Conservation (phyloP, 495 filamentous ascomycete genomes). For the Aspergillus kassunensis region DNA sequence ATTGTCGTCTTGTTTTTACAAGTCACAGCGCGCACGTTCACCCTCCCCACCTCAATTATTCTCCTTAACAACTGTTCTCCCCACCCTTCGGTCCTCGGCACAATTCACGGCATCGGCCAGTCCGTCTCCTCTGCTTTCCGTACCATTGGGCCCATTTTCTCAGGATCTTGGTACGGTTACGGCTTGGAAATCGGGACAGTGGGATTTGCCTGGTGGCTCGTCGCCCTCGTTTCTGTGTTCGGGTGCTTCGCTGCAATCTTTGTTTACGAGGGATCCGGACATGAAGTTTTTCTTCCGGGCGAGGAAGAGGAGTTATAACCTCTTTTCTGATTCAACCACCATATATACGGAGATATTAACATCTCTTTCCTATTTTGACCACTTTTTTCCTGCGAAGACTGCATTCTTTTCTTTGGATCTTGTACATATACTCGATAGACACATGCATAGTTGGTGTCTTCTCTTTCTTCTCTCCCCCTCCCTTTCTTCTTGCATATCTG, state of each 20-base stretch:
- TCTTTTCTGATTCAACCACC: too few relatives aligned
- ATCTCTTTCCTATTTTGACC: neutral
- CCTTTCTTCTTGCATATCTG: too few relatives aligned
- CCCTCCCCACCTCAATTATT: constrained; percentile 71
- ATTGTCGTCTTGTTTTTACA: constrained; percentile 65
- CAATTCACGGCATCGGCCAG: constrained; percentile 78
- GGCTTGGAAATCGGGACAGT: constrained; percentile 67
- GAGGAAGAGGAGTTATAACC: constrained; percentile 50
- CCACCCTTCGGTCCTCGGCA: constrained; percentile 74
- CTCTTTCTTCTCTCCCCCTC: neutral
- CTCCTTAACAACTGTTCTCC: constrained; percentile 81
- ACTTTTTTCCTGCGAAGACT: neutral
- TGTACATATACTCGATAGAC: constrained; percentile 18
- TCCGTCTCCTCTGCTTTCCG: constrained; percentile 66
- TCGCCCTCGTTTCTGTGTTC: constrained; percentile 59
- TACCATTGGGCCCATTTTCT: constrained; percentile 70
- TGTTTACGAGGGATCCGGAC: constrained; percentile 70
- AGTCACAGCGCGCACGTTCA: constrained; percentile 77
- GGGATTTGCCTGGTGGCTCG: constrained; percentile 73
- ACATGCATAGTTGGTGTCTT: constrained; percentile 19
- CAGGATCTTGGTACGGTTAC: constrained; percentile 66
- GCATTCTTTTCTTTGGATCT: neutral
- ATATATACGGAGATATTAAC: constrained; percentile 2
- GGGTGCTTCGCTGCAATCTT: constrained; percentile 59
- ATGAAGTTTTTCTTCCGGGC: constrained; percentile 65